Conservation (phyloP, 2,329 filamentous ascomycete species). For the Claviceps pazoutovae region DNA sequence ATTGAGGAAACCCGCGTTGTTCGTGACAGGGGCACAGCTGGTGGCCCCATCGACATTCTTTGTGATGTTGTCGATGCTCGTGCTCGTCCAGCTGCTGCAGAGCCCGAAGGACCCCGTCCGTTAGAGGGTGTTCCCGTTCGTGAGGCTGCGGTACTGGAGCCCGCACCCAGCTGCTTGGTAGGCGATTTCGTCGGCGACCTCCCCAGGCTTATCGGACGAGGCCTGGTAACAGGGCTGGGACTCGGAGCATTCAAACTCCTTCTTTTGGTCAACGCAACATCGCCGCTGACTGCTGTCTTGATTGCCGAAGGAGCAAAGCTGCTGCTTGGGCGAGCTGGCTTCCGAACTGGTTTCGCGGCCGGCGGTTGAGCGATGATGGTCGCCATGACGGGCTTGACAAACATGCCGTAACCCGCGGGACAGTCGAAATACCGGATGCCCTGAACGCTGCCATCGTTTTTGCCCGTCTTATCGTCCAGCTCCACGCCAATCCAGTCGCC, state of each 20-base stretch:
- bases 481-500: slow-evolving; percentile 88
- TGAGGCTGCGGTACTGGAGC: slow-evolving; percentile 45
- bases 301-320: slow-evolving; percentile 31
- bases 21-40: slow-evolving; percentile 33
- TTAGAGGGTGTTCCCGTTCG: slow-evolving; percentile 53
- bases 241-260: slow-evolving; percentile 60
- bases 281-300: slow-evolving; percentile 27
- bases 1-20: slow-evolving; percentile 30
- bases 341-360: slow-evolving; percentile 23
- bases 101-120: slow-evolving; percentile 28
- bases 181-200: slow-evolving; percentile 69
- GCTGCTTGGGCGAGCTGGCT: slow-evolving; percentile 35
- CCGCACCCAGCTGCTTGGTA: slow-evolving; percentile 52
- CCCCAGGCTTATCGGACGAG: slow-evolving; percentile 40
- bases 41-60: slow-evolving; percentile 56
- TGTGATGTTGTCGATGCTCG: slow-evolving; percentile 40
- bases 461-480: slow-evolving; percentile 66
- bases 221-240: slow-evolving; percentile 53
- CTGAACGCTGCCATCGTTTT: slow-evolving; percentile 87
- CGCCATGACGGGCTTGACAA: slow-evolving; percentile 62
- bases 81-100: slow-evolving; percentile 23
- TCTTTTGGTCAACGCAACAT: slow-evolving; percentile 43
- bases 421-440: slow-evolving; percentile 85
- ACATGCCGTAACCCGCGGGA: slow-evolving; percentile 63
- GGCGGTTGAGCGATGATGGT: slow-evolving; percentile 40